Base-by-base conservation (phyloP, 495 filamentous ascomycete genomes). In the Parmelia sp. region DNA sequence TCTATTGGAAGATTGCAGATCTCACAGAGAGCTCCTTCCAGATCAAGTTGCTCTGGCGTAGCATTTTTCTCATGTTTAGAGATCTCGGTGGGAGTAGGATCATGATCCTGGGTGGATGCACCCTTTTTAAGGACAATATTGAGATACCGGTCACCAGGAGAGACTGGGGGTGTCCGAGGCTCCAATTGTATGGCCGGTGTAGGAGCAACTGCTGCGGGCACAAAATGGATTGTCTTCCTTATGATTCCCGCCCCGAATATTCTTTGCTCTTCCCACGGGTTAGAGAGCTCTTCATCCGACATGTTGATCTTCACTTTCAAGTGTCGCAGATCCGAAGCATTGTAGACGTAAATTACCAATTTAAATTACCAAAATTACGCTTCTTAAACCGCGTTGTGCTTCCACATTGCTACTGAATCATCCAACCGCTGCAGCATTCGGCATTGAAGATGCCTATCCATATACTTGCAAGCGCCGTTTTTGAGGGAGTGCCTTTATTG, bases 241-340 rank as follows among this genome's bases (percentile, higher is more conserved):
- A 88, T 84, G 51, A 94, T 82, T 15, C 90, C 89, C 7, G 88
- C 83, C 42, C 90, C 89, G 71, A 94, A 96, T n/a, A 86, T 80
- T 19, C 87, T 86, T 69, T 88, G 86, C 68, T 88, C 81, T 68
- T 88, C 82, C 9, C 90, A 79, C 1, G 90, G 89, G 23, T 90
- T 78, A 57, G 83, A 82, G 64, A 90, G 86, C 45, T 83, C 81
- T 31, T 84, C 82, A 23, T 83, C 82, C 15, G 31, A 31, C 61
- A 63, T 63, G 10, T 14, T 25, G 29, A 61, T 25, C 14, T 35
- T n/a, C 29, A 36, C 27, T 44, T 5, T 49, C 21, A 36, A 11
- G 5, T 5, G 12, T 4, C 3, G 49, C 10, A 14, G 31, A 19
- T 19, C 21, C 7, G 14, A 14, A 21, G 21, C 10, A 8, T 6